Evolutionary conservation across 164 flowering plant species (phyloP).

Genomic region (Taxillus chinensis): DNA sequence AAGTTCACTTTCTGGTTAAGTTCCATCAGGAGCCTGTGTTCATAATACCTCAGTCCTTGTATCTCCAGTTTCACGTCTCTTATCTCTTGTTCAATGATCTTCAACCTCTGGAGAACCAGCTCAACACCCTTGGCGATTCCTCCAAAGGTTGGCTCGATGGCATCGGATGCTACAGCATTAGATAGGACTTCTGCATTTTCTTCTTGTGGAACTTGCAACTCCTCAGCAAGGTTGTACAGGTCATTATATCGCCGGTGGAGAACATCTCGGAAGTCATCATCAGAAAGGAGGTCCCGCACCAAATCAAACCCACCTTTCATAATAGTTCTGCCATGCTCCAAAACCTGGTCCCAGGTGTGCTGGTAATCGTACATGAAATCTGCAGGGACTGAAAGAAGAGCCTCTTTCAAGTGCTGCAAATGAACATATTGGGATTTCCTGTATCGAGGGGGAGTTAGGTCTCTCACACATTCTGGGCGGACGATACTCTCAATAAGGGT

Average conservation of each 20-base stretch:
- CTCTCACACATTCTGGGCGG: constrained; percentile 66
- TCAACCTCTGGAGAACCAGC: constrained; percentile 64
- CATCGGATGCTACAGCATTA: constrained; percentile 22
- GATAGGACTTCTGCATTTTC: constrained; percentile 24
- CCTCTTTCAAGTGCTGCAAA: constrained; percentile 51
- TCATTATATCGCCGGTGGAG: constrained; percentile 72
- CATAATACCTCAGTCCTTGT: constrained; percentile 83
- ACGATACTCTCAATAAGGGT: constrained; percentile 55
- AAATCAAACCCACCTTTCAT: constrained; percentile 60
- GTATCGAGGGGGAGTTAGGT: constrained; percentile 68
- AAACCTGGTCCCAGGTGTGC: constrained; percentile 74
- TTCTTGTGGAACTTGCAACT: constrained; percentile 62
- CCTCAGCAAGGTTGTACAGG: constrained; percentile 66
- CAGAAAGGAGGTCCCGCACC: constrained; percentile 78
- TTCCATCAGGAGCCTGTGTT: constrained; percentile 62
- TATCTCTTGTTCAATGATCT: constrained; percentile 80
- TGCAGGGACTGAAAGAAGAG: constrained; percentile 80
- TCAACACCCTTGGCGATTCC: constrained; percentile 97
- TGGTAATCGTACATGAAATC: constrained; percentile 88
- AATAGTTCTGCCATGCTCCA: constrained; percentile 53
- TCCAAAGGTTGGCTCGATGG: constrained; percentile 55
- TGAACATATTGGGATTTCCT: constrained; percentile 46
- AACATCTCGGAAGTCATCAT: constrained; percentile 84
- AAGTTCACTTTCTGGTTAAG: constrained; percentile 72
- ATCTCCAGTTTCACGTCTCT: constrained; percentile 89